phyloP scores from a whole-genome alignment of 768 basidiomycete species.

The Russula olivacea region DNA sequence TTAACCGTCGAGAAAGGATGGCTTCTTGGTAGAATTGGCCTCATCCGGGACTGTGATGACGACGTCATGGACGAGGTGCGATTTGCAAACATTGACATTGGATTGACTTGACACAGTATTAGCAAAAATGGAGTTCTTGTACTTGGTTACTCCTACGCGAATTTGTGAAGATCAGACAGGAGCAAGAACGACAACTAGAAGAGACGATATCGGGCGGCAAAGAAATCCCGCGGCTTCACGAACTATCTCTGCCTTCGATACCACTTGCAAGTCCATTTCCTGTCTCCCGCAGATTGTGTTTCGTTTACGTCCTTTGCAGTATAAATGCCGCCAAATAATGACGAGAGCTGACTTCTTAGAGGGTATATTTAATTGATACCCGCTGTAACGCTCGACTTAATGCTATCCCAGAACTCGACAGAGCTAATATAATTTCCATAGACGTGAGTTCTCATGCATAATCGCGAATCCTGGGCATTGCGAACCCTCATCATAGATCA shows the following conservation, averaged over 20 bases:
- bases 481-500: slow-evolving; percentile 40
- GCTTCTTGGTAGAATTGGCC: slow-evolving; percentile 71
- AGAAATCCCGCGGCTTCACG: slow-evolving; percentile 32
- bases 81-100: neutral
- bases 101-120: neutral
- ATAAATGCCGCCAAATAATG: slow-evolving; percentile 74
- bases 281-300: neutral
- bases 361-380: slow-evolving; percentile 37
- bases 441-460: slow-evolving; percentile 46
- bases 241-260: slow-evolving; percentile 55
- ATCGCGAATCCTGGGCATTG: neutral
- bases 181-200: slow-evolving; percentile 42
- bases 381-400: neutral
- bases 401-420: slow-evolving; percentile 48
- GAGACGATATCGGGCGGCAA: slow-evolving; percentile 37
- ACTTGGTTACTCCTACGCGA: slow-evolving; percentile 74
- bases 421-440: slow-evolving; percentile 68
- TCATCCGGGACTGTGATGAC: slow-evolving; percentile 79
- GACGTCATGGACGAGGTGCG: slow-evolving; percentile 85
- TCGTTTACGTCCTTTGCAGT: slow-evolving; percentile 33
- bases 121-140: slow-evolving; percentile 81
- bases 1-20: slow-evolving; percentile 72
- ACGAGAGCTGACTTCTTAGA: slow-evolving; percentile 79
- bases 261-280: slow-evolving; percentile 44
- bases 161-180: slow-evolving; percentile 56